Percentiles rank a stretch among this genome's conserved stretches.
Evolutionary conservation across 441 rosid genomes (phyloP).

Genomic region (Erysimum pusillum): DNA sequence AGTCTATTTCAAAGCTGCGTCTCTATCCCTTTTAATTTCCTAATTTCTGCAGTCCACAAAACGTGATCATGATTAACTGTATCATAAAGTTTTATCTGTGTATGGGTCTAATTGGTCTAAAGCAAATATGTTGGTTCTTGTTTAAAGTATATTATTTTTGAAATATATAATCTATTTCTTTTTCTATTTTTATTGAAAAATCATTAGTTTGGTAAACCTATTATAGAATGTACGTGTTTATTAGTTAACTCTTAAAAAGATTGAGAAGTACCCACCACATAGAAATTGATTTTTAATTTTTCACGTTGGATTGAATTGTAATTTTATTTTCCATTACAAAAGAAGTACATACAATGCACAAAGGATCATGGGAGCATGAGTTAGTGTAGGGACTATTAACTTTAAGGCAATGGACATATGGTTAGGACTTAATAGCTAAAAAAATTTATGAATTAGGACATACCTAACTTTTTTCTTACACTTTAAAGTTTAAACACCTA

Average conservation of each 20-base stretch:
- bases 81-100: conserved; percentile 35
- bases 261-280: background rate
- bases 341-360: conserved; percentile 23
- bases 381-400: conserved; percentile 40
- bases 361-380: conserved; percentile 36
- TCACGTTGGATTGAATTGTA: background rate
- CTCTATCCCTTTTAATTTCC: conserved; percentile 20
- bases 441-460: conserved; percentile 20
- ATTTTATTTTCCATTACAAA: conserved; percentile 19
- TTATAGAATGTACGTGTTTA: conserved; percentile 14
- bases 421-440: conserved; percentile 37
- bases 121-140: conserved; percentile 32
- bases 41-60: conserved; percentile 44
- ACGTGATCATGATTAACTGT: conserved; percentile 43
- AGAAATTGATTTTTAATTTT: background rate
- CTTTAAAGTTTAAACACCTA: conserved; percentile 21
- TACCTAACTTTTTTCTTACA: conserved; percentile 41
- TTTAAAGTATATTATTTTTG: conserved; percentile 13
- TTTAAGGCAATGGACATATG: conserved; percentile 35
- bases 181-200: background rate
- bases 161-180: background rate
- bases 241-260: conserved; percentile 6
- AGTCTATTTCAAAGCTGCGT: conserved; percentile 37
- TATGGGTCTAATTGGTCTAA: conserved; percentile 27
- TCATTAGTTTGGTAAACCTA: background rate